A percentile compares a stretch with the other conserved stretches of the same genome.
phyloP scores from a whole-genome alignment of 495 filamentous ascomycete species.

The Hyaloscypha bicolor region DNA sequence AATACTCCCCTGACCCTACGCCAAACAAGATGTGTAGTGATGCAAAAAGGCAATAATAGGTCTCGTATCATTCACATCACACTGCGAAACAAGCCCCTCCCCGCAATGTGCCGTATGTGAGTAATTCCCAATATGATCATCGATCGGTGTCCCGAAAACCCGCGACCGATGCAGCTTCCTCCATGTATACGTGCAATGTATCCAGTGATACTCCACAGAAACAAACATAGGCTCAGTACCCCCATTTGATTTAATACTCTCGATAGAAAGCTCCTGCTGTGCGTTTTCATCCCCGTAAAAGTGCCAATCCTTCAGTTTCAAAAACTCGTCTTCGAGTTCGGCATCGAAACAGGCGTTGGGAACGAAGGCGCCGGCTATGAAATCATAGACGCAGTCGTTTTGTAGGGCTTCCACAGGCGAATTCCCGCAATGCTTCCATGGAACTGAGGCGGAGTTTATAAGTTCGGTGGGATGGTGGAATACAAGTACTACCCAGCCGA shows the following conservation, averaged over 20 bases:
- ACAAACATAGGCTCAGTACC: slow-evolving; percentile 3
- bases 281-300: neutral
- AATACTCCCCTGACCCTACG: too few species aligned
- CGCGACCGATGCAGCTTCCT: neutral
- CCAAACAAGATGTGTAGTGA: too few species aligned
- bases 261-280: neutral
- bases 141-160: neutral
- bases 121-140: slow-evolving; percentile 1
- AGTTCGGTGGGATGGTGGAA: too few species aligned
- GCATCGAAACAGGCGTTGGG: neutral
- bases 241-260: neutral
- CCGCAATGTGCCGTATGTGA: neutral
- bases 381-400: neutral
- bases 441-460: too few species aligned
- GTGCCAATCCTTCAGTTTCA: neutral
- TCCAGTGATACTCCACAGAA: neutral
- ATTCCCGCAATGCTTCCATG: too few species aligned
- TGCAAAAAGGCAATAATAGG: too few species aligned
- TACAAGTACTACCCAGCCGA: too few species aligned
- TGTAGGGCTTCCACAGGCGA: neutral
- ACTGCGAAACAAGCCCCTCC: too few species aligned
- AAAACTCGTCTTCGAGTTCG: slow-evolving; percentile 9
- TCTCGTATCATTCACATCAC: too few species aligned
- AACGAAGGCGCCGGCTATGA: neutral
- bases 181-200: slow-evolving; percentile 8